Percentiles rank a stretch among this genome's conserved stretches.
Conservation (phyloP, 495 filamentous ascomycete genomes). For the Trichoderma asperelloides region DNA sequence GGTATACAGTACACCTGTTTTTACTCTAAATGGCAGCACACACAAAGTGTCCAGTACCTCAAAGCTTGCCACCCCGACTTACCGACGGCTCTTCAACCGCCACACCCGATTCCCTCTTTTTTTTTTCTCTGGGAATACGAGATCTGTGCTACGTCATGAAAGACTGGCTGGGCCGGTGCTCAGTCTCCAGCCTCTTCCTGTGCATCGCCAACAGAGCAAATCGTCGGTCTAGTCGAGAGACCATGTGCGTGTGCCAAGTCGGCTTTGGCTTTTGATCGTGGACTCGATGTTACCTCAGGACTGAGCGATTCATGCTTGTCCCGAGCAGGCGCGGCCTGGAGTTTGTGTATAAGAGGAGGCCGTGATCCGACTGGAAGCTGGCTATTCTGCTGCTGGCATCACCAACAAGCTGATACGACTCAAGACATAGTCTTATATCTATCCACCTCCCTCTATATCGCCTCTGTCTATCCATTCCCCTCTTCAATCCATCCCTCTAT, state of each 20-base stretch:
- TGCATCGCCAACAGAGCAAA: not conserved
- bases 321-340: too few relatives aligned
- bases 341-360: not conserved
- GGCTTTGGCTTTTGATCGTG: not conserved
- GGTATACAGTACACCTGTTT: not conserved
- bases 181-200: not conserved
- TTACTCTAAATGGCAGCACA: not conserved
- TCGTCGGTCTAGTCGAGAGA: not conserved
- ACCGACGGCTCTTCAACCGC: not conserved
- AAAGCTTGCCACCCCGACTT: not conserved
- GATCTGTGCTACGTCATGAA: conserved; percentile 6
- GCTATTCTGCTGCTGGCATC: not conserved
- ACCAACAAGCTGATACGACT: not conserved
- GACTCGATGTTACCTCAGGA: not conserved
- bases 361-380: not conserved
- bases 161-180: conserved; percentile 1
- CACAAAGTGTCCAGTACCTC: not conserved
- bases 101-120: not conserved
- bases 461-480: not conserved
- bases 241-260: not conserved
- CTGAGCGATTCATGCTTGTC: not conserved
- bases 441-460: too few relatives aligned
- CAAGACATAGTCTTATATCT: too few relatives aligned
- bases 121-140: conserved; percentile 7
- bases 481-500: not conserved